These are phyloP conservation scores for Hanseniaspora meyeri DNA, from an alignment of 805 yeast species.

Conservation along the genomic window DNA sequence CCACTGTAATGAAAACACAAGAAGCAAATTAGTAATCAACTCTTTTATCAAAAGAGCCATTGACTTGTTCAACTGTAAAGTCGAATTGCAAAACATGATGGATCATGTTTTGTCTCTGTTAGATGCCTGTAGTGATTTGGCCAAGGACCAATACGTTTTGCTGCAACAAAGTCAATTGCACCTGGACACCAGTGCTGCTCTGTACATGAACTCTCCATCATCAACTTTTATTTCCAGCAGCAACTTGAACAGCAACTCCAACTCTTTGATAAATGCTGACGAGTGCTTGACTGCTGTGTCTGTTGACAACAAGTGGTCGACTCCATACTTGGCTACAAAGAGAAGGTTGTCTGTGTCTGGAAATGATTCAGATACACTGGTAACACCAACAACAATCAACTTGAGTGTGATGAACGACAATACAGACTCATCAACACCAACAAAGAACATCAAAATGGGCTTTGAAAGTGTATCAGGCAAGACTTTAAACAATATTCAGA, in stretches of 20 bases:
- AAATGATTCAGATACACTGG: slow-evolving; percentile 6
- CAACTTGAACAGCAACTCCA: background rate
- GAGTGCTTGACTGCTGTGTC: slow-evolving; percentile 8
- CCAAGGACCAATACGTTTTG: slow-evolving; percentile 9
- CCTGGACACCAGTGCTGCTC: background rate
- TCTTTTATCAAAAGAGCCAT: slow-evolving; percentile 12
- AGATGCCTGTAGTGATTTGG: slow-evolving; percentile 1
- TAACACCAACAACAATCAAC: slow-evolving; percentile 10
- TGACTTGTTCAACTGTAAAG: slow-evolving; percentile 11
- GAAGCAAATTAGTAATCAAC: slow-evolving; percentile 12
- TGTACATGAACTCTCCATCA: slow-evolving; percentile 7
- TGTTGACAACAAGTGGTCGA: slow-evolving; percentile 3
- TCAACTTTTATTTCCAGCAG: slow-evolving; percentile 1
- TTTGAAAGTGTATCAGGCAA: background rate
- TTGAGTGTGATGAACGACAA: background rate
- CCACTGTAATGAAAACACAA: slow-evolving; percentile 10
- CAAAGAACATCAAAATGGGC: background rate
- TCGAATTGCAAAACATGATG: slow-evolving; percentile 12
- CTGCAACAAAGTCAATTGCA: background rate
- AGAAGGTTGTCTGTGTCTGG: slow-evolving; percentile 4
- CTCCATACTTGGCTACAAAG: slow-evolving; percentile 9
- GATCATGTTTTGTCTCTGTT: slow-evolving; percentile 1
- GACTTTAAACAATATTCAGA: background rate
- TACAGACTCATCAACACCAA: background rate
- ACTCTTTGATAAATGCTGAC: background rate